Conservation (phyloP, 805 yeast genomes). For the Kluyveromyces nonfermentans region DNA sequence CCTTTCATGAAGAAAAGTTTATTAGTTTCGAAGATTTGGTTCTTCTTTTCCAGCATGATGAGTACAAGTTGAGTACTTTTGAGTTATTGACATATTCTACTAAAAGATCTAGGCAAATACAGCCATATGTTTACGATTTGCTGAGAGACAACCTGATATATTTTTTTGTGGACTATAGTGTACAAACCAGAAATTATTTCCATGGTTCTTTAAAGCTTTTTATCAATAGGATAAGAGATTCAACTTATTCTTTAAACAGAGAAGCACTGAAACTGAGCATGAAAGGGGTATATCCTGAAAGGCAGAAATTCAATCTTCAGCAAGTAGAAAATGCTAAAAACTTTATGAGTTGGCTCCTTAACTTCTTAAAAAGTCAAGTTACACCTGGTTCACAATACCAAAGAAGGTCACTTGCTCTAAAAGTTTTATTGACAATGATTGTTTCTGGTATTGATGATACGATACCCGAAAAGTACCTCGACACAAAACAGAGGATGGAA, state of each 20-base stretch:
- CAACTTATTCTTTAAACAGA: constrained; percentile 48
- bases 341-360: constrained; percentile 36
- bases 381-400: constrained; percentile 52
- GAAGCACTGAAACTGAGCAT: constrained; percentile 37
- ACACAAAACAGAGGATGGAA: constrained; percentile 36
- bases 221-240: constrained; percentile 56
- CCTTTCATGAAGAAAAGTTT: constrained; percentile 33
- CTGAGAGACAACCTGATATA: constrained; percentile 38
- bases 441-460: constrained; percentile 48
- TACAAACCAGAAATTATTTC: constrained; percentile 61
- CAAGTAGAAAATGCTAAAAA: constrained; percentile 27
- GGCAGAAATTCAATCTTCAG: constrained; percentile 26
- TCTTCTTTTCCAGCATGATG: constrained; percentile 37
- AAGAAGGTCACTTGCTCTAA: constrained; percentile 39
- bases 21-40: constrained; percentile 29
- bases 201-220: constrained; percentile 54
- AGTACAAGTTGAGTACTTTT: constrained; percentile 43
- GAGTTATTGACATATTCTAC: constrained; percentile 53
- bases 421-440: constrained; percentile 38
- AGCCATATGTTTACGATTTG: constrained; percentile 34
- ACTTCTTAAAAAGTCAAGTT: constrained; percentile 31
- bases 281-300: constrained; percentile 31
- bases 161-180: constrained; percentile 53
- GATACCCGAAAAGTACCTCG: constrained; percentile 30
- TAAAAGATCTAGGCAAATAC: constrained; percentile 51